phyloP scores from a whole-genome alignment of 345 rosid genomes.

The Nasturtium officinale region DNA sequence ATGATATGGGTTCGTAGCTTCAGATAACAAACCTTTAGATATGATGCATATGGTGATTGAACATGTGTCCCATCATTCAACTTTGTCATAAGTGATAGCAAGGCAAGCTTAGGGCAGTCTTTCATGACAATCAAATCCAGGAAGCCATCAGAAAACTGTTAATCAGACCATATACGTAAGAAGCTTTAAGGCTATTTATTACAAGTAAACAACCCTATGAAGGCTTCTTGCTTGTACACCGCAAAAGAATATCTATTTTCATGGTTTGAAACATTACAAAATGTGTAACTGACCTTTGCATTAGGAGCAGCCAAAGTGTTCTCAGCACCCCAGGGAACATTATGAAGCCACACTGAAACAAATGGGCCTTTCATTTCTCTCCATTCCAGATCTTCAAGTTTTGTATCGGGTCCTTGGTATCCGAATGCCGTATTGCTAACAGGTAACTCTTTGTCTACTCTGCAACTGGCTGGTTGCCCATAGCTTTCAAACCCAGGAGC shows the following conservation, averaged over 20 bases:
- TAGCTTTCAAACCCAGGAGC: slow-evolving; percentile 85
- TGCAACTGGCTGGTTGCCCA: slow-evolving; percentile 64
- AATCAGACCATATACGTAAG: neutral
- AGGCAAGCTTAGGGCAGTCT: slow-evolving; percentile 64
- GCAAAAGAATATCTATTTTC: neutral
- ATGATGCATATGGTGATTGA: slow-evolving; percentile 63
- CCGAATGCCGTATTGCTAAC: slow-evolving; percentile 40
- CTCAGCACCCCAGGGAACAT: slow-evolving; percentile 94
- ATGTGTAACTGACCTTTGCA: slow-evolving; percentile 68
- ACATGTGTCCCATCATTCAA: slow-evolving; percentile 73
- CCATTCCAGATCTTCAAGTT: slow-evolving; percentile 60
- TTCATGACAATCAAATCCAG: slow-evolving; percentile 73
- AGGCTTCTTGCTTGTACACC: neutral
- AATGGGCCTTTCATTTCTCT: slow-evolving; percentile 87
- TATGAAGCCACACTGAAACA: slow-evolving; percentile 94
- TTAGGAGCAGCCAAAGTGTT: slow-evolving; percentile 84
- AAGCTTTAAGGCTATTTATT: neutral
- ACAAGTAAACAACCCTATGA: neutral
- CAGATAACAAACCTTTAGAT: slow-evolving; percentile 64
- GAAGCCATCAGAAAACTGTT: slow-evolving; percentile 90
- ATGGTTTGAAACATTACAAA: neutral
- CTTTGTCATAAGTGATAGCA: slow-evolving; percentile 63
- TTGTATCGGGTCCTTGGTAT: slow-evolving; percentile 69
- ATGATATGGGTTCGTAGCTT: no score
- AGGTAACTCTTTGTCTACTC: slow-evolving; percentile 41